Percentiles rank a stretch among this genome's conserved stretches.
Conservation (phyloP, 2,329 filamentous ascomycete species). For the Sporothrix pallida region DNA sequence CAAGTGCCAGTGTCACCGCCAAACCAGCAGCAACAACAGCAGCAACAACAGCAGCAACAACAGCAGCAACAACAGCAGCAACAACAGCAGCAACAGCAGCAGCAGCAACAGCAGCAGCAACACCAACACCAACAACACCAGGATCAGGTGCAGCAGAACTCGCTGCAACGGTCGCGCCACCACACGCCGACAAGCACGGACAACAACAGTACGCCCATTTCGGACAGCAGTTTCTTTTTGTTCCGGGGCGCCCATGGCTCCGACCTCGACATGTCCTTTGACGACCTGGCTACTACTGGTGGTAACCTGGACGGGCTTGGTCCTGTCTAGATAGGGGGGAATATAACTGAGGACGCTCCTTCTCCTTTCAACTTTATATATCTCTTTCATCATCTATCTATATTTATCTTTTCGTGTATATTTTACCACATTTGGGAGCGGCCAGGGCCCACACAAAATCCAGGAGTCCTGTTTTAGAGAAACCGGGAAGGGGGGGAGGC, state of each 20-base stretch:
- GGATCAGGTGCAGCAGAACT: constrained; percentile 10
- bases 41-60: constrained; percentile 21
- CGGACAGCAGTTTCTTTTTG: constrained; percentile 31
- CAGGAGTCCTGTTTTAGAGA: not conserved
- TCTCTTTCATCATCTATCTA: not conserved
- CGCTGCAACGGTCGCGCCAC: not conserved
- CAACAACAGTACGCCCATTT: constrained; percentile 26
- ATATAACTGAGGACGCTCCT: not conserved
- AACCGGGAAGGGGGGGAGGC: not conserved
- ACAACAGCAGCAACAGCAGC: constrained; percentile 28
- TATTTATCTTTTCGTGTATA: not conserved
- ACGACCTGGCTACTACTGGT: constrained; percentile 39
- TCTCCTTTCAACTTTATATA: not conserved
- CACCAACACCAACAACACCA: constrained; percentile 14
- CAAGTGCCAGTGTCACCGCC: constrained; percentile 8
- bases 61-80: constrained; percentile 7
- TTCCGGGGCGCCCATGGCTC: constrained; percentile 7
- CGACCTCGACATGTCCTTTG: constrained; percentile 39
- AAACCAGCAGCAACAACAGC: constrained; percentile 26
- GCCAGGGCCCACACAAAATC: not conserved
- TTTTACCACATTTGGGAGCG: not conserved
- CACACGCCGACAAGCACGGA: constrained; percentile 18
- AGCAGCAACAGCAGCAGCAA: constrained; percentile 23
- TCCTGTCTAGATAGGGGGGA: not conserved
- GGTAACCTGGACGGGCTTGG: constrained; percentile 40